Base-by-base conservation (phyloP, 352 stramenopile genomes). In the Phytophthora litchii region DNA sequence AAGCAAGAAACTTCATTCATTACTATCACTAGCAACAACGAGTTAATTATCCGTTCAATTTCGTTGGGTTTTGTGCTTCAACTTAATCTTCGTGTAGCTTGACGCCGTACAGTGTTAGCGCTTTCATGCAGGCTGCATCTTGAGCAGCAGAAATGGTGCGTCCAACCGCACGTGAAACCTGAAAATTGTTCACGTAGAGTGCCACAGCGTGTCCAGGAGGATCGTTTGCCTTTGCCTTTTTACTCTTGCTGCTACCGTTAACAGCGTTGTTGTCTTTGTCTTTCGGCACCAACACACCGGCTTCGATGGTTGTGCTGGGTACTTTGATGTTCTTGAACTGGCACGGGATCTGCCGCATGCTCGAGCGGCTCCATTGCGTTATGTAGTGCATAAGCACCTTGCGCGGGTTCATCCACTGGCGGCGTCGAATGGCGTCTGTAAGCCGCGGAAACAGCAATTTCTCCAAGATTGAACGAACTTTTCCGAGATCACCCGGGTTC, bases 361-460 rank as follows among this genome's bases (percentile, higher is more conserved):
- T 68, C 1, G 60, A 65, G 16, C 60, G 57, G 25, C 70, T 71
- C 84, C 84, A 94, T 4, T 86, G 69, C 16, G 37, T 53, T 4
- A 94, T 48, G 52, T 93, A 86, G 32, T 92, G 76, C 4, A 47
- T 48, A 1, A 95, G 78, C 17, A 87, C 70, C 50, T 92, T 91
- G 27, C 76, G 79, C 5, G 84, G 76, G 25, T 85, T 89, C 79
- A 94, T 90, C 84, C 84, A 94, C 57, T 94, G 76, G n/a, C 86
- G 84, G 12, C 82, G 72, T 11, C 63, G 74, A 47, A 95, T 92
- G 12, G 80, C 81, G 57, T 91, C 83, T 17, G 76, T 85, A 20
- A 95, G 60, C 20, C 80, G 57, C 21, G 83, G 80, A 53, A 92
- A 94, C 12, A 95, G 55, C 21, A 74, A 66, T 3, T 53, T 59